Evolutionary conservation across 2,329 filamentous ascomycete species (phyloP), one percentile per base, ranked within the genome.

Genomic region (Ophiocordyceps robertsii): DNA sequence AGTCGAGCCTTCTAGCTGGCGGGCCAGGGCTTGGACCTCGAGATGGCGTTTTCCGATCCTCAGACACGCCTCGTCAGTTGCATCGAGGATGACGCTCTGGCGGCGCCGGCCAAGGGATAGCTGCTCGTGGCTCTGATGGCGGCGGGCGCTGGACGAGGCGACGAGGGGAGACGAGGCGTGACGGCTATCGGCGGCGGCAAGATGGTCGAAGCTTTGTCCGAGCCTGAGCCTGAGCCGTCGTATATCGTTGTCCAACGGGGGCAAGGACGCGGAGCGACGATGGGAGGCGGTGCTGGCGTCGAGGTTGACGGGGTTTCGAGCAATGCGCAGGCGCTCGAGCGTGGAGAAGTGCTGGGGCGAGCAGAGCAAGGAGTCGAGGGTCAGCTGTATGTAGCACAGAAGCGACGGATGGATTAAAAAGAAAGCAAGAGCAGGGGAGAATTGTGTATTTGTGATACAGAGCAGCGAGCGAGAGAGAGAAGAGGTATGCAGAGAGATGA

Each of bases 241-340:
- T 14, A n/a, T n/a, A 16, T 36, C 14, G 2, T 10, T 14, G 12
- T 36, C 33, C 9, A 12, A n/a, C n/a, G 38, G 40, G 17, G 46
- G 42, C 16, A 43, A 43, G 24, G 46, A 39, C 6, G 45, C 50
- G 44, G 45, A 37, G 47, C 59, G 40, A 54, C 39, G 47, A 40
- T 49, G 45, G 21, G 46, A 44, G 41, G 32, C 54, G 47, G 39
- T 51, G 49, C 48, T 55, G 44, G 46, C 53, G 45, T 45, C 56
- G 51, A 39, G 58, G 52, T 36, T 39, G 62, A 63, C 56, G 24
- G 53, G 47, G 36, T 52, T 50, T 52, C 78, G 76, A 40, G 73
- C 73, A 56, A 86, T 77, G 52, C 77, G 75, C 45, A 84, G 69
- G 44, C 81, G 74, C 61, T 87, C 82, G 48, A 82, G 69, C 8